Base-by-base conservation (phyloP, 805 yeast genomes). In the Yamadazyma phyllophila region DNA sequence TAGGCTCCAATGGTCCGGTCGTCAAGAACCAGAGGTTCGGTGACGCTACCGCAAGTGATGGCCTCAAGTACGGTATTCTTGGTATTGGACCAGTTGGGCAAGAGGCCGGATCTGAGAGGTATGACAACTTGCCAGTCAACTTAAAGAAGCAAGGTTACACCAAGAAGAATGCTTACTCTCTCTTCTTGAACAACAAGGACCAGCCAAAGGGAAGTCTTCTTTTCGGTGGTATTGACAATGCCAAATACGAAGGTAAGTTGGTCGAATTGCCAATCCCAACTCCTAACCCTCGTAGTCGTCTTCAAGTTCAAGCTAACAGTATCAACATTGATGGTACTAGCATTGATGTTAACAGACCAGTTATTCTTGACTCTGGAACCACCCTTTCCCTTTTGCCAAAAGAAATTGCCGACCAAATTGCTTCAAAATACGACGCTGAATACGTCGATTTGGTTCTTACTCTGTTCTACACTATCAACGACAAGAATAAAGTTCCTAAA, bases 351-450 rank as follows among this genome's bases (percentile, higher is more conserved):
- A 35, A 35, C 12, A 2, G 13, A 16, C 7, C 17, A 7, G 7
- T 20, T 41, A 17, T 37, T 48, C 40, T 43, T 34, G 73, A 67
- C 48, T 51, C 67, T 4, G 73, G 73, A 12, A 49, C 69, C 12
- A 67, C 73, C 1, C 55, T 62, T 44, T 46, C 62, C 10, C 76
- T 75, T 55, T 56, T 78, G 24, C 77, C 80, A 34, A 15, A 59
- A 2, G 39, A 53, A 1, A 43, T 71, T 26, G 55, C 71, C 8
- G 37, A 56, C 8, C 46, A 52, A 24, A 46, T 78, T 24, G 80
- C 75, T 6, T 20, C 36, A 39, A 58, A 69, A 49, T 39, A 69
- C 26, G 60, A 74, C 33, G 81, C 83, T 2, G 26, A 24, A n/a
- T 12, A 7, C 5, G 81, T 82, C 2, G 17, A 53, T 1, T 32